Evolutionary conservation across 306 rosid genomes (phyloP), one percentile per base, ranked within the genome.

Genomic region (Urtica urens): DNA sequence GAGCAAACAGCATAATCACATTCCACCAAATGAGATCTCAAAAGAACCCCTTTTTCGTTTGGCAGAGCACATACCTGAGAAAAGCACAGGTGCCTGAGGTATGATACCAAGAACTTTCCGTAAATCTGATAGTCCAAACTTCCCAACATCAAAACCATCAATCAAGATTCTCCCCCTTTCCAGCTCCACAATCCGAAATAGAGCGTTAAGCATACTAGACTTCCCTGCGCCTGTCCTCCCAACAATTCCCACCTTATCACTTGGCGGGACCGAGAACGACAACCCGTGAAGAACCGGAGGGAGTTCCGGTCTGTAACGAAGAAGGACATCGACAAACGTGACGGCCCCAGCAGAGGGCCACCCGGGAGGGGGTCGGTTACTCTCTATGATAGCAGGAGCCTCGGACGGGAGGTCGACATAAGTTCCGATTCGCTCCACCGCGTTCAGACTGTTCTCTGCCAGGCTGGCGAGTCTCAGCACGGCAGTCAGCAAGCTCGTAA

Each of bases 381-480:
- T 25, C 58, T 71, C 71, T 59, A 67, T 61, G 51, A 79, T 35
- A 44, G 38, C 14, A 5, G 71, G 63, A 41, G 71, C 72, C 57
- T 67, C 97, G 1, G 97, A 65, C 46, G 93, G 93, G 65, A 88
- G 75, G 58, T 81, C 95, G 29, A 83, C 70, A 23, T 83, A 83
- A 13, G 83, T 76, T 30, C 95, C 93, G 46, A 76, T 49, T 50
- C 97, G 81, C 77, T 88, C 97, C 38, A 88, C 97, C 15, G 78
- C 65, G 29, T 72, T 72, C 39, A 67, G 63, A 45, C 78, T 72
- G 49, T 72, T 72, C 62, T 72, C 78, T n/a, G 74, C 78, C 42
- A 58, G 47, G 54, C 78, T 72, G 53, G 74, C 78, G 38, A 67
- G 95, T 72, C 97, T 78, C 29, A 88, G 82, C 58, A 88, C 97